Evolutionary conservation across 2,329 filamentous ascomycete genomes (phyloP).

Genomic region (Chrysoporthe deuterocubensis): DNA sequence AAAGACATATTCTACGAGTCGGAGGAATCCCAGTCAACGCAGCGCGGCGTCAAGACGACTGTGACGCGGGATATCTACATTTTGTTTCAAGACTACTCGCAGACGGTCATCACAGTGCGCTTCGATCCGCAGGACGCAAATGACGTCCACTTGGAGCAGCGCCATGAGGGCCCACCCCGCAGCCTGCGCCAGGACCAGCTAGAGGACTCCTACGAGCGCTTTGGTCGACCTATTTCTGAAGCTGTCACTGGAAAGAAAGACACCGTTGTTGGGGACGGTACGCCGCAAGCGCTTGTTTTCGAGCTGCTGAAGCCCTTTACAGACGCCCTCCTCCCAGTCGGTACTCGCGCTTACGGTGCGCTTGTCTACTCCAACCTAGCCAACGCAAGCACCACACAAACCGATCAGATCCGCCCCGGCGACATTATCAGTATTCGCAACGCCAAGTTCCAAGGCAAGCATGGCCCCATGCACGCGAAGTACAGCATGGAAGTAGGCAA

Average conservation of each 20-base stretch:
- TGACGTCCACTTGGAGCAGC: slow-evolving; percentile 79
- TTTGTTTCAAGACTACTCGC: slow-evolving; percentile 95
- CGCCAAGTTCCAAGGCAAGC: slow-evolving; percentile 91
- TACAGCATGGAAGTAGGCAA: slow-evolving; percentile 89
- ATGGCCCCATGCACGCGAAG: slow-evolving; percentile 93
- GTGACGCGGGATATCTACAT: slow-evolving; percentile 83
- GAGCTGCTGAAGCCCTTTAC: slow-evolving; percentile 76
- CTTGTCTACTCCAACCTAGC: slow-evolving; percentile 93
- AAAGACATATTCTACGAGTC: slow-evolving; percentile 83
- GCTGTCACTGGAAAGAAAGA: slow-evolving; percentile 75
- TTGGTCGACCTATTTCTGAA: slow-evolving; percentile 77
- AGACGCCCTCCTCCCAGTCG: slow-evolving; percentile 79
- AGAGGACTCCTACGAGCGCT: slow-evolving; percentile 80
- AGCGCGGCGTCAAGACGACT: slow-evolving; percentile 70
- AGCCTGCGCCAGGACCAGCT: slow-evolving; percentile 89
- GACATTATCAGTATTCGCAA: slow-evolving; percentile 94
- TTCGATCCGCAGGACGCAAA: slow-evolving; percentile 77
- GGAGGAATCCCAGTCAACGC: slow-evolving; percentile 74
- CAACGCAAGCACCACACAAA: slow-evolving; percentile 87
- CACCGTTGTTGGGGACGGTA: slow-evolving; percentile 81
- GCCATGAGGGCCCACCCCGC: slow-evolving; percentile 82
- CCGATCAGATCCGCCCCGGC: slow-evolving; percentile 88
- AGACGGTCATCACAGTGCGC: slow-evolving; percentile 81
- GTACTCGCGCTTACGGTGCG: slow-evolving; percentile 87
- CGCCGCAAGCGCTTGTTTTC: slow-evolving; percentile 74